Base-by-base conservation (phyloP, 768 basidiomycete species). In the Mycena albidolilacea region DNA sequence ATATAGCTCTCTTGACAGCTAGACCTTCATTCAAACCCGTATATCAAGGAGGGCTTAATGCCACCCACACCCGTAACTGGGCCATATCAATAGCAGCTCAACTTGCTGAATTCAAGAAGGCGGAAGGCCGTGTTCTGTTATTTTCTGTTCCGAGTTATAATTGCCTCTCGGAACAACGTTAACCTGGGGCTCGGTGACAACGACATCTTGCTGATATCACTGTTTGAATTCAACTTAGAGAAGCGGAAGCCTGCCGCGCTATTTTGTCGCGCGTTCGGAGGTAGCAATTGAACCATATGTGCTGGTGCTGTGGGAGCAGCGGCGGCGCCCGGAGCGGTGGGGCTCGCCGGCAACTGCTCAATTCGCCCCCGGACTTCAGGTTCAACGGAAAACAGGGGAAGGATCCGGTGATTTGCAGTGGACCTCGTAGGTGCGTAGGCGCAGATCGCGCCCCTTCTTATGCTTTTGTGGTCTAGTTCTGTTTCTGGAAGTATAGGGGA, bases 161-260 rank as follows among this genome's bases (percentile, higher is more conserved):
- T n/a, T 17, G 12, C 5, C 14, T 7, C 19, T 7, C 48, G 7
- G 19, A 7, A 7, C 30, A 30, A 30, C 30, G 30, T 30, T 30
- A 4, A 30, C 30, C 30, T 30, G 30, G 30, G 30, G 2, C 30
- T 30, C 30, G 30, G 30, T 30, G 30, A 30, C 14, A 14, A 43
- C 23, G 52, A 54, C 23, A 54, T 54, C 52, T 54, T 30, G 52
- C 7, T 54, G 52, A 23, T 54, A 54, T 54, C 52, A 54, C 52
- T 54, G 52, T 54, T 54, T 54, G 52, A 54, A 54, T 23, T 15
- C 6, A 23, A 30, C 9, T 21, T 23, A 23, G 23, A 2, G 52
- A 50, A 48, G 46, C 5, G 46, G 15, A 48, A 48, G 17, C 4
- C 11, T 48, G 14, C 23, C 23, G 23, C 15, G 12, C 52, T 54